Percentiles rank a stretch among this genome's conserved stretches.
Evolutionary conservation across 2,329 filamentous ascomycete genomes (phyloP).

Genomic region (Arachnomyces sp.): DNA sequence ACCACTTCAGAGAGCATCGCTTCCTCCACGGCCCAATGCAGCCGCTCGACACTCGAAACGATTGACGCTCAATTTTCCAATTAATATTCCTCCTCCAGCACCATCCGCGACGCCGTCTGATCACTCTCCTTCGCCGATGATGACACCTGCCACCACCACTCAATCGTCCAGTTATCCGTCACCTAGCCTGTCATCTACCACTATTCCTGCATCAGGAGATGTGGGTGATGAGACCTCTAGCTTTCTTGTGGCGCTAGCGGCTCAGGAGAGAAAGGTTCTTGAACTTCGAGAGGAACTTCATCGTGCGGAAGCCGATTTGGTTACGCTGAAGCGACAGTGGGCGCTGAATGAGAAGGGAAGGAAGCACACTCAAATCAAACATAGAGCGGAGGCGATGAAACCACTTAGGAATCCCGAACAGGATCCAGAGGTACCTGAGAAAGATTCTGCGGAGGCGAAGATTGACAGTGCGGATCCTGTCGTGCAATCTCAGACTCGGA

Average conservation of each 20-base stretch:
- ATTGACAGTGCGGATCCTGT: constrained; percentile 18
- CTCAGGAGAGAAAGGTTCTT: constrained; percentile 82
- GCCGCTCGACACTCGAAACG: constrained; percentile 38
- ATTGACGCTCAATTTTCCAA: constrained; percentile 41
- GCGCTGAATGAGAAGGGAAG: constrained; percentile 66
- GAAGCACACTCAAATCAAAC: constrained; percentile 61
- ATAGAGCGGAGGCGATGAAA: constrained; percentile 53
- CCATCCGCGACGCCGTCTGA: constrained; percentile 11
- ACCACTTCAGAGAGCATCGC: constrained; percentile 25
- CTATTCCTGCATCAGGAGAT: constrained; percentile 22
- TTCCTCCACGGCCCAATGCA: constrained; percentile 26
- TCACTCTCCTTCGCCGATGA: constrained; percentile 6
- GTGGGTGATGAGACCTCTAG: constrained; percentile 49
- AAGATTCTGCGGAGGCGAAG: constrained; percentile 11
- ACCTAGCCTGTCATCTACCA: constrained; percentile 12
- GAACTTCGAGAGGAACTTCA: constrained; percentile 86
- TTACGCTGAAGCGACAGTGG: constrained; percentile 75
- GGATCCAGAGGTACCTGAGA: constrained; percentile 12
- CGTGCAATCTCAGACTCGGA: constrained; percentile 23
- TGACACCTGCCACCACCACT: not conserved
- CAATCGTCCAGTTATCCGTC: constrained; percentile 5
- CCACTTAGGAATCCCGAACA: constrained; percentile 40
- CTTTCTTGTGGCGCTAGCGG: constrained; percentile 82
- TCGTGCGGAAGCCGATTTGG: constrained; percentile 71
- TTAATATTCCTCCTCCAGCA: constrained; percentile 30